These are phyloP conservation scores for Misopates orontium DNA, from an alignment of 257 asterid genomes.

Conservation along the genomic window DNA sequence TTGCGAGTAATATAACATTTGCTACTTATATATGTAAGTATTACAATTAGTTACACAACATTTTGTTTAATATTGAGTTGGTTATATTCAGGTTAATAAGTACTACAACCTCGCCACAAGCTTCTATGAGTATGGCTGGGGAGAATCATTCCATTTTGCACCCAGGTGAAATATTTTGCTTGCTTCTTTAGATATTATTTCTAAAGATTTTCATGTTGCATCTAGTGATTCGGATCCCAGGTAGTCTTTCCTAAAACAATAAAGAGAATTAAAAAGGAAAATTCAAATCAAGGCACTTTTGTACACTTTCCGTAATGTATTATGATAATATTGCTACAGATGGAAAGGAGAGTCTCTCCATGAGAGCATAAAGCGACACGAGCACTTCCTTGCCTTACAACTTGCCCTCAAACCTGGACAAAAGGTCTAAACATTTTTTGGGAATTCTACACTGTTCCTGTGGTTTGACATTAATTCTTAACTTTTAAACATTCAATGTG, in stretches of 20 bases:
- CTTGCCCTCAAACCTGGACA: constrained; percentile 85
- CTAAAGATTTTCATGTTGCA: constrained; percentile 7
- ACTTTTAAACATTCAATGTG: background rate
- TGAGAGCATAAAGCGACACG: constrained; percentile 93
- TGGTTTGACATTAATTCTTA: background rate
- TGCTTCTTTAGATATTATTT: constrained; percentile 7
- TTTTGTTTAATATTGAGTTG: background rate
- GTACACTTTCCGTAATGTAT: background rate
- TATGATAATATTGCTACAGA: constrained; percentile 38
- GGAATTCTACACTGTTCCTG: constrained; percentile 12
- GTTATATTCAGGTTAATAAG: constrained; percentile 72
- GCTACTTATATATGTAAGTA: background rate
- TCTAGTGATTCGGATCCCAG: background rate
- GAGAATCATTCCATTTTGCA: constrained; percentile 98
- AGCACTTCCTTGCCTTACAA: constrained; percentile 92
- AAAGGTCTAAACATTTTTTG: constrained; percentile 46
- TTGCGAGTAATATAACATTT: background rate
- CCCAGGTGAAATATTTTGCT: constrained; percentile 55
- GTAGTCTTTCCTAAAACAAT: background rate
- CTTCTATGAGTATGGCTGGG: constrained; percentile 99
- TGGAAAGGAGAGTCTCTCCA: constrained; percentile 93
- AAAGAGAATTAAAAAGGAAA: background rate
- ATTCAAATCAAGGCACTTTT: background rate
- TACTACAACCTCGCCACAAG: constrained; percentile 98
- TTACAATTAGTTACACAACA: constrained; percentile 1